A percentile compares a stretch with the other conserved stretches of the same genome.
Conservation (phyloP, 768 basidiomycete species). For the Sarcodon sp. region DNA sequence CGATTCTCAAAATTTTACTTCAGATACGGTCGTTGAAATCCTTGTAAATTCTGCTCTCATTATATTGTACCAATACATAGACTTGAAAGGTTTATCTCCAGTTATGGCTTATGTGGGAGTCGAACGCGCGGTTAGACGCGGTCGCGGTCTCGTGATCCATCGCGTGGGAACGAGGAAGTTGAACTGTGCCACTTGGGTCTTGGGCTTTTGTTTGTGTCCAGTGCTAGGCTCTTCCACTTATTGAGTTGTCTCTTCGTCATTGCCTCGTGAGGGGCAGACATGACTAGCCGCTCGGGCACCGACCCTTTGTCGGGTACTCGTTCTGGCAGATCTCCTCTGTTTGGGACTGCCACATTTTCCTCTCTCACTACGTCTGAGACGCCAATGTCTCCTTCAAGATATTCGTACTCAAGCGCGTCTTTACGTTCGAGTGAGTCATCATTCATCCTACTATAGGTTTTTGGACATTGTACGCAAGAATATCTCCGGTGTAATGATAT, state of each 20-base stretch:
- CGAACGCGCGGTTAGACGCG: background rate
- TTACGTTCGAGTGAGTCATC: slow-evolving; percentile 35
- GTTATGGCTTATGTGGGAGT: background rate
- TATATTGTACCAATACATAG: background rate
- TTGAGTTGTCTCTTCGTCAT: too few relatives aligned
- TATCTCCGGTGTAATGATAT: slow-evolving; percentile 31
- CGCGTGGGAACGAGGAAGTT: background rate
- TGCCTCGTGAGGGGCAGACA: slow-evolving; percentile 5
- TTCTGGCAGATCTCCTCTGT: slow-evolving; percentile 43
- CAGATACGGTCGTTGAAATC: slow-evolving; percentile 28
- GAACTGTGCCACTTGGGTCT: background rate
- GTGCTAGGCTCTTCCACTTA: background rate
- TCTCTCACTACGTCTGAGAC: slow-evolving; percentile 38
- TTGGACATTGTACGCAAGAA: slow-evolving; percentile 18
- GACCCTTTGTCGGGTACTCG: slow-evolving; percentile 11
- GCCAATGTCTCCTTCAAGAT: slow-evolving; percentile 46
- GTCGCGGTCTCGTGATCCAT: background rate
- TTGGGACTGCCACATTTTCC: slow-evolving; percentile 47
- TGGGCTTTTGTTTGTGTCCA: background rate
- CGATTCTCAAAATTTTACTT: background rate
- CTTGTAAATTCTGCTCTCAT: background rate
- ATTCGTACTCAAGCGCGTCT: slow-evolving; percentile 28
- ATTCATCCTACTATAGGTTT: background rate
- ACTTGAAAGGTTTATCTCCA: background rate
- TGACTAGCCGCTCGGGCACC: slow-evolving; percentile 24